A percentile compares a stretch with the other conserved stretches of the same genome.
Evolutionary conservation across 768 basidiomycete genomes (phyloP).

Genomic region (Cystobasidium ongulense): DNA sequence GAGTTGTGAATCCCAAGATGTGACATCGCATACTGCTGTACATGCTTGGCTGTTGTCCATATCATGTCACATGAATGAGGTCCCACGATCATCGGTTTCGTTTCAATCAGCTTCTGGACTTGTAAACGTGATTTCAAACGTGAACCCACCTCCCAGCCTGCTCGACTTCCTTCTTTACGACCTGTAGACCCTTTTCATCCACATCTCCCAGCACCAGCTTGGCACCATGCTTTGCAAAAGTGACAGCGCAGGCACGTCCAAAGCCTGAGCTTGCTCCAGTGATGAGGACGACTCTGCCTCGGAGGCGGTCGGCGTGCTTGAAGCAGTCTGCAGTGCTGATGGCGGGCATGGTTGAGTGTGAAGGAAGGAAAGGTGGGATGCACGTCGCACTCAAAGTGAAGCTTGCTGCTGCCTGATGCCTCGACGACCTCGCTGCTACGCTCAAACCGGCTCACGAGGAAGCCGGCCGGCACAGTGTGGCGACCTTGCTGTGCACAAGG

Average conservation of each 20-base stretch:
- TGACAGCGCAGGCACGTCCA: slow-evolving; percentile 19
- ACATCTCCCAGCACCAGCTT: slow-evolving; percentile 28
- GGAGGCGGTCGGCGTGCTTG: slow-evolving; percentile 21
- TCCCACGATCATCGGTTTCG: not conserved
- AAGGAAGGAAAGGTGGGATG: not conserved
- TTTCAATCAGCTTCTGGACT: not conserved
- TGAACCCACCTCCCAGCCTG: slow-evolving; percentile 8
- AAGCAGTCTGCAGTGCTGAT: slow-evolving; percentile 18
- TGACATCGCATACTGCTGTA: slow-evolving; percentile 17
- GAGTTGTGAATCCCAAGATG: slow-evolving; percentile 26
- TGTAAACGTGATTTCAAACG: not conserved
- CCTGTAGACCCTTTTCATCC: slow-evolving; percentile 26
- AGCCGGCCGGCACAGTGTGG: no score
- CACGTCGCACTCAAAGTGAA: not conserved
- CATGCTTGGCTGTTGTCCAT: slow-evolving; percentile 8
- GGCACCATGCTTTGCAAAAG: slow-evolving; percentile 24
- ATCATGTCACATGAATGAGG: not conserved
- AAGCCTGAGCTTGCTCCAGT: slow-evolving; percentile 24
- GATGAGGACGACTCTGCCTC: slow-evolving; percentile 24
- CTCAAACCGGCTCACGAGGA: no score
- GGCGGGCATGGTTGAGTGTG: slow-evolving; percentile 14
- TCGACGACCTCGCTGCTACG: no score
- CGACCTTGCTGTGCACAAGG: no score
- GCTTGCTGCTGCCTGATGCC: no score
- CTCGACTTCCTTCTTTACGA: slow-evolving; percentile 6